A percentile compares a stretch with the other conserved stretches of the same genome.
These are phyloP conservation scores for Lipomyces chichibuensis DNA, from an alignment of 805 yeast genomes.

Conservation along the genomic window DNA sequence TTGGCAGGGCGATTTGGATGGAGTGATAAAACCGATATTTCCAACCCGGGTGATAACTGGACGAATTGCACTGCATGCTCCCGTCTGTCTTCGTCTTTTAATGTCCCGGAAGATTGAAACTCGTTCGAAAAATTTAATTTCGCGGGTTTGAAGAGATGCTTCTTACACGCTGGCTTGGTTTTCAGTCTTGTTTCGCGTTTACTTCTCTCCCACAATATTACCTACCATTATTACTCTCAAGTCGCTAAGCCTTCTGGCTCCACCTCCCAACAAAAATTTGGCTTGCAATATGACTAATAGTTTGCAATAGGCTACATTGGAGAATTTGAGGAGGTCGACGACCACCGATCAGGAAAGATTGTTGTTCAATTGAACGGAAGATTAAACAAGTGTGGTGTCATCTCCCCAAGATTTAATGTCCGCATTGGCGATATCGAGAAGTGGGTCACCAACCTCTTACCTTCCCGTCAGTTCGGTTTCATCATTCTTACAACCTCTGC, in stretches of 20 bases:
- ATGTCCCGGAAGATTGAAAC: slow-evolving; percentile 82
- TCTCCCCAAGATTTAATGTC: slow-evolving; percentile 98
- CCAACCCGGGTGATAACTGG: slow-evolving; percentile 94
- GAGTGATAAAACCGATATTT: background rate
- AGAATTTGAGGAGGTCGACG: slow-evolving; percentile 97
- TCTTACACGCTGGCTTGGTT: slow-evolving; percentile 46
- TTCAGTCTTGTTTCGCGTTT: slow-evolving; percentile 41
- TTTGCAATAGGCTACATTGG: slow-evolving; percentile 72
- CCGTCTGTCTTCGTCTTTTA: slow-evolving; percentile 97
- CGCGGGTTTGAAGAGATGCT: slow-evolving; percentile 33
- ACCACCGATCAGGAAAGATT: slow-evolving; percentile 98
- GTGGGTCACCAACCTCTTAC: slow-evolving; percentile 97
- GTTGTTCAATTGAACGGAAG: slow-evolving; percentile 97
- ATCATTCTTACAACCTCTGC: slow-evolving; percentile 98
- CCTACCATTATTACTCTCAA: background rate
- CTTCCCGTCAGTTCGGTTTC: slow-evolving; percentile 99
- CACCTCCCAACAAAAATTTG: background rate
- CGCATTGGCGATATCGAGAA: slow-evolving; percentile 93
- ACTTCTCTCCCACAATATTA: slow-evolving; percentile 41
- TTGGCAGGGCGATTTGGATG: background rate
- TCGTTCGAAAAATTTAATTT: background rate
- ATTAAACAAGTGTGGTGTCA: slow-evolving; percentile 98
- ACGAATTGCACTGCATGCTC: slow-evolving; percentile 76
- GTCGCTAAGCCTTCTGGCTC: background rate
- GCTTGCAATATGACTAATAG: slow-evolving; percentile 21